These are phyloP conservation scores for Pestalotiopsis fici DNA, from an alignment of 2,329 filamentous ascomycete species.

Conservation along the genomic window DNA sequence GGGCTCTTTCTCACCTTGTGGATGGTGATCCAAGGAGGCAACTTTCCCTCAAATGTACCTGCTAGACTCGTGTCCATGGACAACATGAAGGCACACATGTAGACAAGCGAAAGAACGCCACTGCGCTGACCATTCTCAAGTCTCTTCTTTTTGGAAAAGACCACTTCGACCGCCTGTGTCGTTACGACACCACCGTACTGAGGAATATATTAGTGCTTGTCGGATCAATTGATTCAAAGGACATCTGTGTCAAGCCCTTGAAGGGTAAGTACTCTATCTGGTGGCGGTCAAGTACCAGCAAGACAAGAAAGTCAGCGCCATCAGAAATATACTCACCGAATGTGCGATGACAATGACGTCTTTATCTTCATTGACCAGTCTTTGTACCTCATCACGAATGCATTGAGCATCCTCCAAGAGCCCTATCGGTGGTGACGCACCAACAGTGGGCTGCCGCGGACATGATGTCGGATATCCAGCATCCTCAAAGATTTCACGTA, in stretches of 20 bases:
- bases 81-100: neutral
- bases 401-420: neutral
- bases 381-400: neutral
- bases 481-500: neutral
- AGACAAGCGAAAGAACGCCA: neutral
- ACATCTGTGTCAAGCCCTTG: too few species aligned
- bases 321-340: neutral
- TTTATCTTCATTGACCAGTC: neutral
- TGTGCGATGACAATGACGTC: neutral
- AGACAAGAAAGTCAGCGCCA: too few species aligned
- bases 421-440: neutral
- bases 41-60: neutral
- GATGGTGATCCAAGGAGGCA: neutral
- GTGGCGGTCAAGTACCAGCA: too few species aligned
- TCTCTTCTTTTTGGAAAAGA: neutral
- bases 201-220: neutral
- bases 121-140: neutral
- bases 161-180: neutral
- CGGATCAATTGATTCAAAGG: too few species aligned
- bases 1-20: neutral
- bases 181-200: neutral
- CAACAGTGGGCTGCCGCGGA: neutral
- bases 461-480: neutral
- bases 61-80: neutral
- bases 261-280: too few species aligned